Percentiles rank a stretch among this genome's conserved stretches.
Evolutionary conservation across 1,284 basidiomycete genomes (phyloP).

Genomic region (Amylostereum areolatum): DNA sequence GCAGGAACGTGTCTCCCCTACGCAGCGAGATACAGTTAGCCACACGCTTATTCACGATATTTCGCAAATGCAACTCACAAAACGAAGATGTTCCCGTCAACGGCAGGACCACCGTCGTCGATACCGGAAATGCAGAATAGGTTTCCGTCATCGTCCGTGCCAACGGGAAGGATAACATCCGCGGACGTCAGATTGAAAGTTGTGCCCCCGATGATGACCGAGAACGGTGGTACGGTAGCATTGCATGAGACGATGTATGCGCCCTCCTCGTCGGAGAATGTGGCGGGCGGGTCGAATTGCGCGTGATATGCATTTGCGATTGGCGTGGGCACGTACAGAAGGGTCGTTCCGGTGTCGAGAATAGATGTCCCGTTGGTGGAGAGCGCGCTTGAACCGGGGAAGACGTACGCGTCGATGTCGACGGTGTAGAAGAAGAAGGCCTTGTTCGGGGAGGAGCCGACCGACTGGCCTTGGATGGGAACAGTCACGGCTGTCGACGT

Average conservation of each 20-base stretch:
- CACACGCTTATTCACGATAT: no score
- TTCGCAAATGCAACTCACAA: slow-evolving; percentile 3
- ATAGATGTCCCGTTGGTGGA: slow-evolving; percentile 9
- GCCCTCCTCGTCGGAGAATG: slow-evolving; percentile 12
- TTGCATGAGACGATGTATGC: slow-evolving; percentile 16
- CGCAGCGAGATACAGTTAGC: no score
- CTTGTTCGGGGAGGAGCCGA: background rate
- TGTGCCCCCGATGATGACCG: slow-evolving; percentile 16
- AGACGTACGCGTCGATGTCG: slow-evolving; percentile 17
- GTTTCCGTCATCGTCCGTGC: slow-evolving; percentile 4
- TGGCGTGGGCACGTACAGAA: slow-evolving; percentile 15
- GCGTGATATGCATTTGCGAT: slow-evolving; percentile 18
- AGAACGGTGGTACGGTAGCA: slow-evolving; percentile 17
- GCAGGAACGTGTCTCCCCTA: slow-evolving; percentile 11
- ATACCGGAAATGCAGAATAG: slow-evolving; percentile 10
- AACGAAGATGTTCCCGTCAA: slow-evolving; percentile 9
- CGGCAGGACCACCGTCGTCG: slow-evolving; percentile 8
- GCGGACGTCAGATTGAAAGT: slow-evolving; percentile 14
- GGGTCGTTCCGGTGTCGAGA: slow-evolving; percentile 17
- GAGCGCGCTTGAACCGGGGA: slow-evolving; percentile 13
- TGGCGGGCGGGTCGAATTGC: slow-evolving; percentile 16
- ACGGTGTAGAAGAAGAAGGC: slow-evolving; percentile 19
- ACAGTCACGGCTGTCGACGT: slow-evolving; percentile 14
- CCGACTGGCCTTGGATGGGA: slow-evolving; percentile 17
- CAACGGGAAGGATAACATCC: slow-evolving; percentile 17